phyloP scores from a whole-genome alignment of 768 basidiomycete species.

The Kwoniella sp. region DNA sequence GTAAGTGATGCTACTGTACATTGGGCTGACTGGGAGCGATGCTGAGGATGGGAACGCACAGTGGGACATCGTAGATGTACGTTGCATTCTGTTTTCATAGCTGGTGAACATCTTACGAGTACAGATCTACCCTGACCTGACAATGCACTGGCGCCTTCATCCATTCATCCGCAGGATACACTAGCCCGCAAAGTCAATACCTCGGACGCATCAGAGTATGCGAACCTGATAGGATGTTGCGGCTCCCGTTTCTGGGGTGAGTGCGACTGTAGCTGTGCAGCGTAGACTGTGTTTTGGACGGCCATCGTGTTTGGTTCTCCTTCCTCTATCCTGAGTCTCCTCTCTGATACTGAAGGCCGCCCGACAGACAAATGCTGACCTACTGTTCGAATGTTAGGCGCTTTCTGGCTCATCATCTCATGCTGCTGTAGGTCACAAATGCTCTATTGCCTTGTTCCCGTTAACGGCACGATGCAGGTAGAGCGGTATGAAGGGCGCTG shows the following conservation, averaged over 20 bases:
- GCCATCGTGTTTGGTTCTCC: too few species aligned
- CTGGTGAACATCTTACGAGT: too few species aligned
- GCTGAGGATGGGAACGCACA: not conserved
- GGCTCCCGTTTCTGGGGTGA: slow-evolving; percentile 55
- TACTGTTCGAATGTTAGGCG: slow-evolving; percentile 25
- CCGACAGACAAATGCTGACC: not conserved
- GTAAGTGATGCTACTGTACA: slow-evolving; percentile 21
- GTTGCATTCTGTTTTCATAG: too few species aligned
- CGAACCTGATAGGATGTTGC: slow-evolving; percentile 54
- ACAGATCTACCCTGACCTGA: not conserved
- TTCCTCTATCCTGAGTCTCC: too few species aligned
- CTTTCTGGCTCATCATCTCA: slow-evolving; percentile 53
- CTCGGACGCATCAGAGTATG: slow-evolving; percentile 55
- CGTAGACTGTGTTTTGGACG: not conserved
- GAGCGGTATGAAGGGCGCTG: too few species aligned
- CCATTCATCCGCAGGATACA: slow-evolving; percentile 36
- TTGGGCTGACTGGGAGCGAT: not conserved
- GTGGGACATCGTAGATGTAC: slow-evolving; percentile 57
- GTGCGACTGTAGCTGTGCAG: too few species aligned
- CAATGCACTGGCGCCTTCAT: too few species aligned
- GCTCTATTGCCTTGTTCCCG: too few species aligned
- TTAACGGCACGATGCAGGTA: too few species aligned
- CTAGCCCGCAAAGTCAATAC: slow-evolving; percentile 55
- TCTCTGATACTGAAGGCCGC: too few species aligned
- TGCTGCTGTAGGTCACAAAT: slow-evolving; percentile 31